Evolutionary conservation across 306 rosid genomes (phyloP), one percentile per base, ranked within the genome.

Genomic region (Abrus pulchellus): DNA sequence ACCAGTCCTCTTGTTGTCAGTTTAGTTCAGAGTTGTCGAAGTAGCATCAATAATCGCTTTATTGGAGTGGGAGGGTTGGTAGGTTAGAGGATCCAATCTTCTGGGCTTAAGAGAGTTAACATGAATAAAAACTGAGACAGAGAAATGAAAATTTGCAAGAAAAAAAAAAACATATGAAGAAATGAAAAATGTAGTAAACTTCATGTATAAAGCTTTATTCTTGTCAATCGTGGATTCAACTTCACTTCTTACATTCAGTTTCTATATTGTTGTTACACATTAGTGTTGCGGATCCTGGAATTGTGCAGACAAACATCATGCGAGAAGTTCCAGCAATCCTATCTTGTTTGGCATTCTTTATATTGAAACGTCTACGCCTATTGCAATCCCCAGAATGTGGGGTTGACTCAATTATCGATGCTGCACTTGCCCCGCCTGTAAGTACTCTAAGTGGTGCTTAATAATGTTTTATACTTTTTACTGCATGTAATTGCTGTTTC

Each of bases 221-320:
- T 77, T 36, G 50, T 74, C 9, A 68, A 57, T 33, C 61, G 48
- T 75, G 67, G 45, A 62, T 77, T 77, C 36, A 5, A 6, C 64
- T 82, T 80, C 38, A 44, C 44, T 40, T 48, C 2, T 38, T 60
- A 55, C 72, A 68, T 73, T 82, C 64, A 72, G 20, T 77, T 70
- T 83, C 43, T 83, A 27, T 40, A 76, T 67, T 82, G 56, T 73
- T 84, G 56, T 73, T 84, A 68, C 73, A 63, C 80, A 70, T 83
- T 76, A 93, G 99, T 82, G 88, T 83, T 62, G 94, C 81, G 29
- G 98, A 93, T 86, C 99, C 99, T 80, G 96, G 99, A 86, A 81
- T 32, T 28, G 99, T 90, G 77, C 75, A 91, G 79, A 93, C 92
- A 64, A 90, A 86, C 81, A 88, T 93, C 72, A 90, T 91, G 94